Base-by-base conservation (phyloP, 371 early-diverging fungal genomes). In the Mucor irregularis region DNA sequence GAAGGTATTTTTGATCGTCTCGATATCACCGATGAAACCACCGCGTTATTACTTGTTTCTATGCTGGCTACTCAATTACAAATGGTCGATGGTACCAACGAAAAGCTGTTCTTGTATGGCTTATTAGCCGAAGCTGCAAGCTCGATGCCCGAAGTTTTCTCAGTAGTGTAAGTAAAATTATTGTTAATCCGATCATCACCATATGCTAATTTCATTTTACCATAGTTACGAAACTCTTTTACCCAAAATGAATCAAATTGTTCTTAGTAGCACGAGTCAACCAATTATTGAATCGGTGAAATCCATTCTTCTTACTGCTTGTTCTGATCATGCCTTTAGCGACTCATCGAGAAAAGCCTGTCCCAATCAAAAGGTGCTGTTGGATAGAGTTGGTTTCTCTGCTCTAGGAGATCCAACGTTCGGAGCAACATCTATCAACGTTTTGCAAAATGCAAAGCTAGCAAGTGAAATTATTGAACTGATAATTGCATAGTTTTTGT, bases 41-140 rank as follows among this genome's bases (percentile, higher is more conserved):
- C 73, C 17, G 86, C 92, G 14, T 66, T 91, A 24, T 68, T 94
- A 57, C 69, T 90, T 35, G 83, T 90, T 10, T 88, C 92, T 2
- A 70, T 93, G 57, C 68, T 94, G 66, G 88, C 88, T 3, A 85
- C 90, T 0, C 86, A 94, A 75, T 74, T 96, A 49, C 87, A 94
- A 64, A 83, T 82, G 54, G 82, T 91, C 0, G 94, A 95, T 47
- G 84, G 83, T 19, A 93, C 92, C 53, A 81, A 88, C n/a, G 95
- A 96, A 73, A 78, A 84, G 11, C 62, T 88, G 53, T 90, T 91
- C 62, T 73, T 96, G 28, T 95, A 95, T 59, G 87, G 89, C 9
- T 76, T 94, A 55, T 69, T 96, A 26, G 87, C 91, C 17, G 92
- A 91, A 69, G 87, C 87, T 26, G 89, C 92, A 2, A 67, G 74